These are phyloP conservation scores for Coemansia sp. DNA, from an alignment of 192 early-diverging fungal species.

Conservation along the genomic window DNA sequence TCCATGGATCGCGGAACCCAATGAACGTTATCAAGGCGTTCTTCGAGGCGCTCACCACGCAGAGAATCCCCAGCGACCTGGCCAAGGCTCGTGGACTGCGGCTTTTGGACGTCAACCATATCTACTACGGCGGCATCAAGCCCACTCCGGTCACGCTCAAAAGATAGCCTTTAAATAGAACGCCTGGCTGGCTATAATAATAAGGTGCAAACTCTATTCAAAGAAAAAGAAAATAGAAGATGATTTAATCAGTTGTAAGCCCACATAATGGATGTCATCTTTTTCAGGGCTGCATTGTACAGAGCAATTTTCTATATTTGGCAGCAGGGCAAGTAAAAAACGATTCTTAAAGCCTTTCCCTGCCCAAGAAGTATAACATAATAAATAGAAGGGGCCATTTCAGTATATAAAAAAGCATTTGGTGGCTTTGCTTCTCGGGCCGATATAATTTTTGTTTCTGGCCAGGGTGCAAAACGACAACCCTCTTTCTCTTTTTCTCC, in stretches of 20 bases:
- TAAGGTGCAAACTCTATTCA: no score
- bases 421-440: neutral
- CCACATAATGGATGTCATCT: no score
- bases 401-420: neutral
- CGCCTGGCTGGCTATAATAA: neutral
- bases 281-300: no score
- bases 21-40: constrained; percentile 98
- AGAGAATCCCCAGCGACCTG: constrained; percentile 81
- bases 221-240: no score
- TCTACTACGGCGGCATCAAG: constrained; percentile 72
- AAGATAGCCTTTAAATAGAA: neutral
- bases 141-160: constrained; percentile 2
- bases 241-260: neutral
- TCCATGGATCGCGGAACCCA: constrained; percentile 87
- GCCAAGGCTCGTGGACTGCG: constrained; percentile 83
- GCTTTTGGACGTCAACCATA: constrained; percentile 84
- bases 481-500: neutral
- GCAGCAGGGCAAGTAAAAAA: no score
- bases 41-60: constrained; percentile 80
- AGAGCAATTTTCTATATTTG: no score
- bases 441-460: no score
- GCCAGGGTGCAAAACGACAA: neutral
- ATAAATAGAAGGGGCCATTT: no score
- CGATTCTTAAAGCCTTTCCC: no score
- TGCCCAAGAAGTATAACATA: no score